These are phyloP conservation scores for Plasmodium chabaudi DNA, from an alignment of 169 alveolate genomes.

Conservation along the genomic window DNA sequence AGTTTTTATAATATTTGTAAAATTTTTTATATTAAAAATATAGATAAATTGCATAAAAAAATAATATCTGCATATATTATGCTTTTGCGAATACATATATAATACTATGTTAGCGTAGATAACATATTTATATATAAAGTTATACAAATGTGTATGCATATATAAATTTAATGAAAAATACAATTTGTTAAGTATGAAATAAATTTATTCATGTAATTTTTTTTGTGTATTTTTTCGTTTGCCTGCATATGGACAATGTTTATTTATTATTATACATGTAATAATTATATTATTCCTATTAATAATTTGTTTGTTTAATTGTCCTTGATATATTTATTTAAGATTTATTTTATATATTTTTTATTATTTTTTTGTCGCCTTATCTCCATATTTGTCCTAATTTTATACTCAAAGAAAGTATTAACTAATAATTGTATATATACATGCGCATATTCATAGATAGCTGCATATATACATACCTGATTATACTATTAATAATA, in stretches of 20 bases:
- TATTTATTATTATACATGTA: not conserved
- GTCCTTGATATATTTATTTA: not conserved
- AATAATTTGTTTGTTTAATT: slow-evolving; percentile 4
- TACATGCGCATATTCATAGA: slow-evolving; percentile 1
- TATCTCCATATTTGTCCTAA: slow-evolving; percentile 9
- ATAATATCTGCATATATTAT: slow-evolving; percentile 5
- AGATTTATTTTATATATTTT: not conserved
- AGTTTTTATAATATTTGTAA: not conserved
- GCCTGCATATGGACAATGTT: not conserved
- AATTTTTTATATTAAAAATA: not conserved
- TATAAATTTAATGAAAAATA: slow-evolving; percentile 1
- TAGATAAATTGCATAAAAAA: not conserved
- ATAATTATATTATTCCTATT: slow-evolving; percentile 5
- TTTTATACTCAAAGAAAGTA: not conserved
- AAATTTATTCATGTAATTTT: slow-evolving; percentile 4
- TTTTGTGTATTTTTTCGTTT: not conserved
- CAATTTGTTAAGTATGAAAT: slow-evolving; percentile 11
- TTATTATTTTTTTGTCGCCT: not conserved
- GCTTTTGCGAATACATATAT: slow-evolving; percentile 2
- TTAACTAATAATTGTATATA: slow-evolving; percentile 4
- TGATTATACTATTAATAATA: not conserved
- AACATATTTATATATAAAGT: not conserved
- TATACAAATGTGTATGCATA: not conserved
- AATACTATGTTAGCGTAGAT: not conserved
- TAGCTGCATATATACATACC: slow-evolving; percentile 2